Conservation (phyloP, 2,329 filamentous ascomycete genomes). For the Macrophomina phaseolina region DNA sequence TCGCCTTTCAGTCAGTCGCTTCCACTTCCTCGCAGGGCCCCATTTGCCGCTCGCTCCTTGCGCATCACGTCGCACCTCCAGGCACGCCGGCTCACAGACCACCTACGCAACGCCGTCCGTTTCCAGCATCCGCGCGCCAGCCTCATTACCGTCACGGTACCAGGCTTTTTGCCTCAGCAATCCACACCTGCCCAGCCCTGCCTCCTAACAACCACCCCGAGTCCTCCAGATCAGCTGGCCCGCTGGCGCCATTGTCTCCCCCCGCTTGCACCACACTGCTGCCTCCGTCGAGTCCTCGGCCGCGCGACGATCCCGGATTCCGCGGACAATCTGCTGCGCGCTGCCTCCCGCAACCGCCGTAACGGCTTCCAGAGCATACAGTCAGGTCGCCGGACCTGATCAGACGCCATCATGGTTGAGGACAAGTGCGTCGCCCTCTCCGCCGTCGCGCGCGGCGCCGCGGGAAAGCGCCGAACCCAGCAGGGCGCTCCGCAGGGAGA, state of each 20-base stretch:
- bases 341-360: constrained; percentile 3
- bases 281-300: not conserved
- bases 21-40: constrained; percentile 22
- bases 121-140: constrained; percentile 15
- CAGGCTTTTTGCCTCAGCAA: constrained; percentile 9
- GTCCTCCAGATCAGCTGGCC: not conserved
- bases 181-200: constrained; percentile 8
- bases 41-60: constrained; percentile 25
- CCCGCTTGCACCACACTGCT: not conserved
- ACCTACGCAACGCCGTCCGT: constrained; percentile 25
- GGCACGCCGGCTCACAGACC: constrained; percentile 26
- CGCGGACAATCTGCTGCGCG: constrained; percentile 12
- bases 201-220: constrained; percentile 11
- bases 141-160: constrained; percentile 15
- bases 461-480: not conserved
- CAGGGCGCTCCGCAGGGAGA: not conserved
- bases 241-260: constrained; percentile 18
- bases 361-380: constrained; percentile 9
- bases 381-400: constrained; percentile 21
- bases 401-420: constrained; percentile 41
- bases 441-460: not conserved
- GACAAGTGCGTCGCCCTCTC: constrained; percentile 42
- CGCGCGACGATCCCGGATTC: constrained; percentile 19
- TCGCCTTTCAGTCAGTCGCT: constrained; percentile 21
- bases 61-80: constrained; percentile 25